phyloP scores from a whole-genome alignment of 2,329 filamentous ascomycete species.

The Fonsecaea pedrosoi region DNA sequence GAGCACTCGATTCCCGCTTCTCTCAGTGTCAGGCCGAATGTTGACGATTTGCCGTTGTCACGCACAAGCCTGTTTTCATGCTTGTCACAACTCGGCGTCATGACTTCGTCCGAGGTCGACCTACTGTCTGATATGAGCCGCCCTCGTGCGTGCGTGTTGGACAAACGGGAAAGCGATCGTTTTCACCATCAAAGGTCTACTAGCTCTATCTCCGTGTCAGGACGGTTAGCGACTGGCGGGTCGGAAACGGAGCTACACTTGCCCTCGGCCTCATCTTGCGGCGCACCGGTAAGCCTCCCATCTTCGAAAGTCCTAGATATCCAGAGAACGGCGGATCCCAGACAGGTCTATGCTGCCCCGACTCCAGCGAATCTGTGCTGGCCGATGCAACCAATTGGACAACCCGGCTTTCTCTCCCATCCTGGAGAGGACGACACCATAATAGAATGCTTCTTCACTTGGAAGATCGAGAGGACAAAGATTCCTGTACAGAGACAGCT shows the following conservation, averaged over 20 bases:
- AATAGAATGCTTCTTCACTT: slow-evolving; percentile 8
- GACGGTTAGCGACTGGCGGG: not conserved
- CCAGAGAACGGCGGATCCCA: not conserved
- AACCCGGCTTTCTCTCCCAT: not conserved
- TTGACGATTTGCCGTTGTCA: not conserved
- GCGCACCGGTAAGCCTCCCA: not conserved
- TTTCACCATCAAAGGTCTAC: not conserved
- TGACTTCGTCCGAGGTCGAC: slow-evolving; percentile 4
- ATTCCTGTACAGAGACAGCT: slow-evolving; percentile 12
- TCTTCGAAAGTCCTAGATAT: not conserved
- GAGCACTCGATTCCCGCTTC: slow-evolving; percentile 10
- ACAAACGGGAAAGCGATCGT: not conserved
- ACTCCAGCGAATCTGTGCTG: not conserved
- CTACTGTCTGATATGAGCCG: slow-evolving; percentile 8
- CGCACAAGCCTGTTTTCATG: not conserved
- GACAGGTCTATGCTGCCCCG: not conserved
- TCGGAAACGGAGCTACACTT: not conserved
- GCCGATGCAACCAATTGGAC: not conserved
- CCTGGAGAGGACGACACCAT: not conserved
- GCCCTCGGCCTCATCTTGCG: not conserved
- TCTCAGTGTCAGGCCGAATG: not conserved
- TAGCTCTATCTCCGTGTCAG: not conserved
- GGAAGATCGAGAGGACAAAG: slow-evolving; percentile 8
- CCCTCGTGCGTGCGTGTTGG: not conserved
- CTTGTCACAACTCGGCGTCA: slow-evolving; percentile 8